Evolutionary conservation across 2,329 filamentous ascomycete species (phyloP), one percentile per base, ranked within the genome.

Genomic region (Penicillium griseofulvum): DNA sequence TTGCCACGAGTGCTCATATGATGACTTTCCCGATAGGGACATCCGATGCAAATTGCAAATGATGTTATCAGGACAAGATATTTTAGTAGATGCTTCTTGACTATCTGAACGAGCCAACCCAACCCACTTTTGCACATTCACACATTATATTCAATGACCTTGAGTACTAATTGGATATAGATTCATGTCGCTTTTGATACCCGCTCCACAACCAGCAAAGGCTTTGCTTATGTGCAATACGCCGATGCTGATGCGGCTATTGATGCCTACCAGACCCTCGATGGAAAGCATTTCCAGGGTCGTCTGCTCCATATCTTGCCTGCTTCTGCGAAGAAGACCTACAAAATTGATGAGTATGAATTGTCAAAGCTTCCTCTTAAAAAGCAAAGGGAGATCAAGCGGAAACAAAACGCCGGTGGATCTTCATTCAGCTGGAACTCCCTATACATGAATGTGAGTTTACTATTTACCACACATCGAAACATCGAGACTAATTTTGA

Each of bases 11-110:
- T 64, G 68, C 70, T 81, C 80, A 78, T 75, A 83, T 93, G 94
- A 97, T 97, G 93, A 97, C 90, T 80, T 85, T 84, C 89, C 89
- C 86, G 94, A 97, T 97, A 97, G 94, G 94, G 94, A 97, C 94
- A 97, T 86, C 93, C 91, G 89, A 97, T 93, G 89, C 89, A 81
- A 76, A 59, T 64, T 78, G 90, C 89, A 91, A 81, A 81, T 97
- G 92, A 95, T 92, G 89, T 85, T 81, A 91, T 82, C 76, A 79
- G 85, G 87, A 88, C 87, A 87, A 91, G 87, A 90, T 84, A 89
- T 94, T 96, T 96, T 99, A 97, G 94, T 99, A 99, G 93, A 97
- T 96, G 90, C 90, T 89, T 92, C 87, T 91, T 88, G 77, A 81
- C 80, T 65, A 83, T 86, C 91, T 94, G 88, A 92, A 92, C 77